phyloP scores from a whole-genome alignment of 495 filamentous ascomycete species.

The Daldinia caldariorum region DNA sequence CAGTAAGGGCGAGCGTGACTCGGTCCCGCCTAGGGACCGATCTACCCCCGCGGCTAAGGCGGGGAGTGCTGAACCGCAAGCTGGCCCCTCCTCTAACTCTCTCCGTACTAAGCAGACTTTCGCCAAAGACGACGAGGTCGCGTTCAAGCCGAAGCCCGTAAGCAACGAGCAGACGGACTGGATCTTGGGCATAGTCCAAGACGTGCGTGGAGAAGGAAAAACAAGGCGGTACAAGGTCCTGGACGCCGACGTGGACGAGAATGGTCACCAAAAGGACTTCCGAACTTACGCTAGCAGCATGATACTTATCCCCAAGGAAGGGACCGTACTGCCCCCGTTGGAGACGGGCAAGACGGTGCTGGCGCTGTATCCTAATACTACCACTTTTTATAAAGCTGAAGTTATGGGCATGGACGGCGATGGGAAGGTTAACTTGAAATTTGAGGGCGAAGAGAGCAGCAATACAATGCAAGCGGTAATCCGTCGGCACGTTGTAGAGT shows the following conservation, averaged over 20 bases:
- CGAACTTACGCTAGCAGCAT: constrained; percentile 81
- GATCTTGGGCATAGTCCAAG: constrained; percentile 90
- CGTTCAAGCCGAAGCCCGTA: constrained; percentile 82
- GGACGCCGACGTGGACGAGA: constrained; percentile 89
- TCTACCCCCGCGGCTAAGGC: constrained; percentile 57
- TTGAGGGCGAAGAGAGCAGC: constrained; percentile 87
- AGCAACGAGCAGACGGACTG: constrained; percentile 76
- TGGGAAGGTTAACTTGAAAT: constrained; percentile 70
- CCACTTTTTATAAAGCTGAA: constrained; percentile 96
- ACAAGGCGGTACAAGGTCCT: constrained; percentile 94
- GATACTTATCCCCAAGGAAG: constrained; percentile 78
- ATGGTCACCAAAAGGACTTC: constrained; percentile 76
- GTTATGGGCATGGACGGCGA: constrained; percentile 76
- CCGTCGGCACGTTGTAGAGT: constrained; percentile 80
- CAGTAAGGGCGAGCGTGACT: constrained; percentile 55
- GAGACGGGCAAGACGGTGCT: constrained; percentile 81
- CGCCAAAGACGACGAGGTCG: constrained; percentile 79
- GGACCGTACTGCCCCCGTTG: constrained; percentile 70
- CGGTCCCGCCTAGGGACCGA: constrained; percentile 58
- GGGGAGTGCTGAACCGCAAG: constrained; percentile 57
- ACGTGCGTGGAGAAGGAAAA: constrained; percentile 83
- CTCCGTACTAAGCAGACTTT: constrained; percentile 64
- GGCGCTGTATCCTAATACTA: constrained; percentile 88
- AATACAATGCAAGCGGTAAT: constrained; percentile 82
- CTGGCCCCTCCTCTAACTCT: constrained; percentile 41